A percentile compares a stretch with the other conserved stretches of the same genome.
phyloP scores from a whole-genome alignment of 331 rosid species.

The Stylosanthes scabra region DNA sequence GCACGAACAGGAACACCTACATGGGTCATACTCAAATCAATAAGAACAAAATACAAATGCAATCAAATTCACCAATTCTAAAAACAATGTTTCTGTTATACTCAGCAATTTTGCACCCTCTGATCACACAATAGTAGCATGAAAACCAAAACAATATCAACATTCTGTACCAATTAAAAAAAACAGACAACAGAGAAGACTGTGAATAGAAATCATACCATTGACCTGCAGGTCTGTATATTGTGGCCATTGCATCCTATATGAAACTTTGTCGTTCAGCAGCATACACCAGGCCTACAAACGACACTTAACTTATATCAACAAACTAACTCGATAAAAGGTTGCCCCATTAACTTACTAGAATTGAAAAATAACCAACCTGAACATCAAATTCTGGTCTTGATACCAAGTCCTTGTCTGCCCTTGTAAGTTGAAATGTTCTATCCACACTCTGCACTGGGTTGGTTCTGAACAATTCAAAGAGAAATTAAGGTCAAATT shows the following conservation, averaged over 20 bases:
- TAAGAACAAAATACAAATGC: slow-evolving; percentile 18
- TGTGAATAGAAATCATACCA: slow-evolving; percentile 59
- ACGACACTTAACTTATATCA: slow-evolving; percentile 43
- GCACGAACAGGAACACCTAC: slow-evolving; percentile 89
- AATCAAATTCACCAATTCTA: slow-evolving; percentile 11
- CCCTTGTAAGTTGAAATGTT: slow-evolving; percentile 80
- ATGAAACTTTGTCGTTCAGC: slow-evolving; percentile 93
- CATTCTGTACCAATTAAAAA: slow-evolving; percentile 15
- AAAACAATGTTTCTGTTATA: neutral
- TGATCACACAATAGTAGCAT: slow-evolving; percentile 5
- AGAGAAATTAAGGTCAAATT: slow-evolving; percentile 25
- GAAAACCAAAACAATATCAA: slow-evolving; percentile 9
- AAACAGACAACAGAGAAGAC: slow-evolving; percentile 11
- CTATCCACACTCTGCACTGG: slow-evolving; percentile 83
- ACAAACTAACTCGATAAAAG: slow-evolving; percentile 21
- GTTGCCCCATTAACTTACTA: slow-evolving; percentile 17
- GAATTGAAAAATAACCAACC: slow-evolving; percentile 57
- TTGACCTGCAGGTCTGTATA: slow-evolving; percentile 88
- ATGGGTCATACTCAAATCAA: slow-evolving; percentile 27
- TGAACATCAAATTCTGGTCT: slow-evolving; percentile 89
- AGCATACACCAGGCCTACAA: slow-evolving; percentile 99
- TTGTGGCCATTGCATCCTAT: slow-evolving; percentile 99
- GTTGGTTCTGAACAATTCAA: slow-evolving; percentile 63
- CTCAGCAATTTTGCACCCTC: neutral
- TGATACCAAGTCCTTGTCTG: slow-evolving; percentile 67